Percentiles rank a stretch among this genome's conserved stretches.
Conservation (phyloP, 179 eudicot genomes). For the Vitellaria paradoxa region DNA sequence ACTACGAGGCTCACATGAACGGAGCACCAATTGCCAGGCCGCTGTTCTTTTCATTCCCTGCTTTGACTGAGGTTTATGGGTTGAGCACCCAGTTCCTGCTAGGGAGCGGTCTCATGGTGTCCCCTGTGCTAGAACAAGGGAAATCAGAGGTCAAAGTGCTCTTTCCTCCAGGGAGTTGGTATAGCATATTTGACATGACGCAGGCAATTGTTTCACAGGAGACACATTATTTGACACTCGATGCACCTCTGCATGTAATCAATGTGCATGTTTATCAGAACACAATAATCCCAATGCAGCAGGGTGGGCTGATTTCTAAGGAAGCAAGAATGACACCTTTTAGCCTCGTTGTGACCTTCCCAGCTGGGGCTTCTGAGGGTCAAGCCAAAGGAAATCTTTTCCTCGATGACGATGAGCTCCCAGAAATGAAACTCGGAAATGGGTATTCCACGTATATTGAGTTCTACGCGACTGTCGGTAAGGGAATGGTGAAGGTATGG, state of each 20-base stretch:
- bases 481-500: conserved; percentile 67
- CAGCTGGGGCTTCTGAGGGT: conserved; percentile 53
- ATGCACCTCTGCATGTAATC: conserved; percentile 70
- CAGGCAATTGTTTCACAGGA: conserved; percentile 49
- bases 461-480: conserved; percentile 53
- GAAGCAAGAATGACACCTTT: conserved; percentile 87
- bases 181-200: conserved; percentile 72
- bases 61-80: conserved; percentile 51
- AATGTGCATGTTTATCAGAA: conserved; percentile 86
- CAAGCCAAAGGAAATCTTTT: conserved; percentile 69
- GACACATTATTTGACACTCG: conserved; percentile 53
- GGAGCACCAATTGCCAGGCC: conserved; percentile 95
- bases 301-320: conserved; percentile 71
- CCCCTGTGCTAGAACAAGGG: conserved; percentile 72
- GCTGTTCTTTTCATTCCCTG: conserved; percentile 77
- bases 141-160: conserved; percentile 60
- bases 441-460: conserved; percentile 73
- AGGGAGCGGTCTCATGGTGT: conserved; percentile 79
- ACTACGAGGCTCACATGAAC: conserved; percentile 69
- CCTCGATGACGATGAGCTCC: conserved; percentile 81
- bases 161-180: conserved; percentile 91
- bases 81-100: conserved; percentile 88
- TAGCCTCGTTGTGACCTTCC: conserved; percentile 70
- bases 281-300: conserved; percentile 81
- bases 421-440: conserved; percentile 76